These are phyloP conservation scores for Passalora sequoiae DNA, from an alignment of 2,329 filamentous ascomycete species.

Conservation along the genomic window DNA sequence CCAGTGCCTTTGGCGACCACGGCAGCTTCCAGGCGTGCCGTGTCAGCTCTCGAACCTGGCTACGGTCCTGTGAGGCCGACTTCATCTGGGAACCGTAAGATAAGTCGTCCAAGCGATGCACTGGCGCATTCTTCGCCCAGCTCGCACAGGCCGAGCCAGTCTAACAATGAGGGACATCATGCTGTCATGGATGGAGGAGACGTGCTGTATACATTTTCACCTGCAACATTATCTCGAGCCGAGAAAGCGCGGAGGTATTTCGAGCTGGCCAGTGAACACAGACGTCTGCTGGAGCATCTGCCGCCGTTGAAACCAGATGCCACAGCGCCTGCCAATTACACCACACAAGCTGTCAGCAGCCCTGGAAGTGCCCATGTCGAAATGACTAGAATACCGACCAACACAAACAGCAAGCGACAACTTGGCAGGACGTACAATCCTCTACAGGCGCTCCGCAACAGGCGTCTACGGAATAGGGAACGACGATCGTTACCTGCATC, in stretches of 20 bases:
- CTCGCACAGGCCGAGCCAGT: slow-evolving; percentile 11
- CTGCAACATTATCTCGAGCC: slow-evolving; percentile 72
- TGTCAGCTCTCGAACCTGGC: slow-evolving; percentile 39
- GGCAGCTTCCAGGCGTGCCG: slow-evolving; percentile 44
- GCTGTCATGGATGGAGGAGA: slow-evolving; percentile 18
- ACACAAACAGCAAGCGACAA: slow-evolving; percentile 35
- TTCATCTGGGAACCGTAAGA: slow-evolving; percentile 43
- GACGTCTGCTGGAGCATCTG: slow-evolving; percentile 70
- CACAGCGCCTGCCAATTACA: slow-evolving; percentile 39
- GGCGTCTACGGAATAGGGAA: slow-evolving; percentile 76
- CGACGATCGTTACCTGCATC: slow-evolving; percentile 69
- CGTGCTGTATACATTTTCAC: slow-evolving; percentile 65
- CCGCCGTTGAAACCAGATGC: slow-evolving; percentile 61
- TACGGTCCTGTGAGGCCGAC: slow-evolving; percentile 41
- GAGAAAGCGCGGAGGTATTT: slow-evolving; percentile 81
- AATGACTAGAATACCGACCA: slow-evolving; percentile 35
- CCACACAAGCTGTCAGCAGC: slow-evolving; percentile 36
- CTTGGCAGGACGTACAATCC: slow-evolving; percentile 79
- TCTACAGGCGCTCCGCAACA: slow-evolving; percentile 84
- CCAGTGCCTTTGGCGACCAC: slow-evolving; percentile 48
- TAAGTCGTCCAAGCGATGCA: slow-evolving; percentile 13
- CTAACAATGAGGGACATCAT: slow-evolving; percentile 7
- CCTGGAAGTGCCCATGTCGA: slow-evolving; percentile 40
- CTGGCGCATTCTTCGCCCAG: slow-evolving; percentile 5
- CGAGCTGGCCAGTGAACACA: slow-evolving; percentile 79